Conservation (phyloP, 352 stramenopile species). For the Phytophthora agathidicida region DNA sequence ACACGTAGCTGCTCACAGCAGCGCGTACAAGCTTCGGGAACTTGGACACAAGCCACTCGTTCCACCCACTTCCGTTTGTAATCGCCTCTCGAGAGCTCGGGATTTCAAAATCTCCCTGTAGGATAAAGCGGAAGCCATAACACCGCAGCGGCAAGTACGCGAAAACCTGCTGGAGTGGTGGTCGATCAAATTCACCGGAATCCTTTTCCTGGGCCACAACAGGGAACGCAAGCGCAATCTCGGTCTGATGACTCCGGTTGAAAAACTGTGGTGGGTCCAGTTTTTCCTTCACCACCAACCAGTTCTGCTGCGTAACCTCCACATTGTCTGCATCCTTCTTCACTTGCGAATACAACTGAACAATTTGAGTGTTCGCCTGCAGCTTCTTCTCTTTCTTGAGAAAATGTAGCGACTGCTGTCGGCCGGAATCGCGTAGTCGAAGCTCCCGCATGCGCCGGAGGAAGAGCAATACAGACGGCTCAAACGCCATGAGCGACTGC, state of each 20-base stretch:
- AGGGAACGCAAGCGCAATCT: slow-evolving; percentile 69
- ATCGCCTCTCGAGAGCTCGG: slow-evolving; percentile 87
- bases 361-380: slow-evolving; percentile 27
- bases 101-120: slow-evolving; percentile 89
- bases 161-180: slow-evolving; percentile 80
- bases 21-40: slow-evolving; percentile 58
- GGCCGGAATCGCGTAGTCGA: slow-evolving; percentile 50
- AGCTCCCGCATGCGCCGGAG: slow-evolving; percentile 73
- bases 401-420: slow-evolving; percentile 45
- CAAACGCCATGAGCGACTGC: slow-evolving; percentile 64
- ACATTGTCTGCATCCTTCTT: slow-evolving; percentile 11
- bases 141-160: slow-evolving; percentile 82
- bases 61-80: slow-evolving; percentile 85
- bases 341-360: slow-evolving; percentile 48
- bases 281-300: slow-evolving; percentile 63
- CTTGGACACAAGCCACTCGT: slow-evolving; percentile 86
- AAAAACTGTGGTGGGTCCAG: slow-evolving; percentile 38
- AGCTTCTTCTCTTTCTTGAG: slow-evolving; percentile 47
- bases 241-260: slow-evolving; percentile 32
- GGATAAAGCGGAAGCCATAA: slow-evolving; percentile 86
- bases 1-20: slow-evolving; percentile 37
- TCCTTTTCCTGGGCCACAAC: slow-evolving; percentile 18
- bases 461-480: slow-evolving; percentile 85
- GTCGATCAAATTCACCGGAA: slow-evolving; percentile 19
- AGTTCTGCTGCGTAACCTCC: slow-evolving; percentile 46